Evolutionary conservation across 495 filamentous ascomycete species (phyloP), one percentile per base, ranked within the genome.

Genomic region (Peziza echinospora): DNA sequence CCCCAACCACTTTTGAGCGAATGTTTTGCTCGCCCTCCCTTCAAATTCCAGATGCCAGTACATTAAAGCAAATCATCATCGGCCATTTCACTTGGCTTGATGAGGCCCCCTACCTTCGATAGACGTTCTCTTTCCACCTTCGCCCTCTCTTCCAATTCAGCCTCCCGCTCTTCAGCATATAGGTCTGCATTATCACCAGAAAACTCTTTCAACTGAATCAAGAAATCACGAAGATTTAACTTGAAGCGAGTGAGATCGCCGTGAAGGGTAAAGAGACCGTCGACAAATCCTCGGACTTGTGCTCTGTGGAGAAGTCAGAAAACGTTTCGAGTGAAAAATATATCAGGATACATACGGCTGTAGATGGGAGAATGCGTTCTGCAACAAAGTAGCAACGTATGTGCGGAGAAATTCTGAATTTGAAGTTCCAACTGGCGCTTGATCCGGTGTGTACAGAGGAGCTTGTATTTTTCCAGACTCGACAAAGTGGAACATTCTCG

Each of bases 181-280:
- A 97, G 71, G 53, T 96, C 89, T 5, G 87, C 78, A 57, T 85
- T 89, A 62, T 85, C 75, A 10, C 82, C 82, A 11, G 73, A 72
- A 56, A 94, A 96, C 64, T 99, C 89, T 64, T 92, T 93, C 46
- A 99, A 65, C 23, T 85, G 85, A 54, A 99, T 93, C 47, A 99
- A 65, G 73, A 99, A 99, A 61, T 99, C 89, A 48, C 89, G 82
- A 42, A 96, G 71, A 47, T 85, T 78, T 34, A 91, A 74, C 63
- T 93, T 93, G 75, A 96, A 96, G 56, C 80, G 79, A 57, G 76
- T 75, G 46, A 87, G 71, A 48, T 87, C 78, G 44, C 73, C 74
- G 56, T 91, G 93, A 45, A 76, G 67, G 1, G 75, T 71, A 64
- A 93, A 93, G 5, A 96, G 65, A 5, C 79, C 78, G 45, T 89